Evolutionary conservation across 352 stramenopile species (phyloP).

Genomic region (Pythium periplocum): DNA sequence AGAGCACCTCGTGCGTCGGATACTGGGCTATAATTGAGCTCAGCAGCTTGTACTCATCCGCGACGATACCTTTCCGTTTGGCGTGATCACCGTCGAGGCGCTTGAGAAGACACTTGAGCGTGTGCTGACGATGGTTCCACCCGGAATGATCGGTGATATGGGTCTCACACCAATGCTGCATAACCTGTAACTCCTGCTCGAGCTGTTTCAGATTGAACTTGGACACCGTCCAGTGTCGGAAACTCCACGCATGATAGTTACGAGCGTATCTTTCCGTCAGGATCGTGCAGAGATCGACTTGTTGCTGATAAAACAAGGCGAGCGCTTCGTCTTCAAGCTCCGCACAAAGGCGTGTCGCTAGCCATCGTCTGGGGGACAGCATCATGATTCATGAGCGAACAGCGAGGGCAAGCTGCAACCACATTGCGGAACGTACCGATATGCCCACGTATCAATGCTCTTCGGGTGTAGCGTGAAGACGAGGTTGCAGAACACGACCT

Average conservation of each 20-base stretch:
- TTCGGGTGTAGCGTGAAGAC: constrained; percentile 77
- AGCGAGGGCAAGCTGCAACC: not conserved
- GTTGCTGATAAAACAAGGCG: constrained; percentile 36
- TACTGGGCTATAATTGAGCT: constrained; percentile 47
- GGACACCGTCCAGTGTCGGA: constrained; percentile 69
- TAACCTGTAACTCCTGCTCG: constrained; percentile 38
- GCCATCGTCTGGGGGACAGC: constrained; percentile 33
- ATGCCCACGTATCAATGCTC: constrained; percentile 85
- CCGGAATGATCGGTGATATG: constrained; percentile 76
- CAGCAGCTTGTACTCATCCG: constrained; percentile 44
- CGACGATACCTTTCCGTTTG: constrained; percentile 15
- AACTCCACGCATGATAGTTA: constrained; percentile 86
- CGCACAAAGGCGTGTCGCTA: constrained; percentile 32
- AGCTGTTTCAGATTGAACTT: constrained; percentile 21
- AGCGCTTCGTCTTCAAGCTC: constrained; percentile 14
- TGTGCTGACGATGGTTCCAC: constrained; percentile 76
- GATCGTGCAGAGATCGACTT: constrained; percentile 42
- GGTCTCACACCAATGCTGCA: constrained; percentile 51
- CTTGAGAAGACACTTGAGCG: constrained; percentile 26
- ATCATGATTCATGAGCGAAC: not conserved
- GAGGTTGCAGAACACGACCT: constrained; percentile 65
- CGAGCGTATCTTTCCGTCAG: constrained; percentile 60
- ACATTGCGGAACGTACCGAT: constrained; percentile 30
- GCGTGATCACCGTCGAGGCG: not conserved
- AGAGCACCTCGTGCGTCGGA: constrained; percentile 56